Evolutionary conservation across 2,329 filamentous ascomycete genomes (phyloP).

Genomic region (Rutstroemia sp.): DNA sequence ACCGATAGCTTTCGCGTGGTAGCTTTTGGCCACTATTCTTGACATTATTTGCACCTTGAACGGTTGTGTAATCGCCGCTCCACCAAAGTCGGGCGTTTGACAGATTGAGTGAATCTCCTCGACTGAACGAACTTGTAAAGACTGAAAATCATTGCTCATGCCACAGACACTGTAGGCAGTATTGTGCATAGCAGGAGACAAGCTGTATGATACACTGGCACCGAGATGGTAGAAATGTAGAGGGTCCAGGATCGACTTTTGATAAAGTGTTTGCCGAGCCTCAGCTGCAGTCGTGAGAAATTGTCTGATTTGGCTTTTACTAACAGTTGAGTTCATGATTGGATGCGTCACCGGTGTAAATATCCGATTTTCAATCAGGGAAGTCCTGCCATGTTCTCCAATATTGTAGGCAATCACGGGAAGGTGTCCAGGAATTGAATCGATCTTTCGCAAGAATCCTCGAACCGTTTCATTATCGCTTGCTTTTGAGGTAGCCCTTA

Average conservation of each 20-base stretch:
- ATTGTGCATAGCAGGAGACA: conserved; percentile 74
- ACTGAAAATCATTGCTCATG: conserved; percentile 60
- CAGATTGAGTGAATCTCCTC: conserved; percentile 57
- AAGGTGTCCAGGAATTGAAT: conserved; percentile 21
- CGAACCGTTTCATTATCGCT: conserved; percentile 40
- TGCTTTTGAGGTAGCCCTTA: conserved; percentile 39
- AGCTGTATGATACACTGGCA: conserved; percentile 62
- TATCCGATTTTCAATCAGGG: conserved; percentile 48
- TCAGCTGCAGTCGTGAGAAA: conserved; percentile 47
- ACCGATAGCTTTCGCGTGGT: conserved; percentile 66
- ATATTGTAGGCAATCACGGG: conserved; percentile 47
- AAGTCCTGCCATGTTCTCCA: conserved; percentile 45
- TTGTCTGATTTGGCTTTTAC: conserved; percentile 24
- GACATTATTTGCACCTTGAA: conserved; percentile 67
- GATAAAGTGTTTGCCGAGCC: conserved; percentile 57
- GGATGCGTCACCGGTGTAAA: conserved; percentile 48
- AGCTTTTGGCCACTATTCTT: conserved; percentile 58
- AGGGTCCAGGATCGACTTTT: conserved; percentile 58
- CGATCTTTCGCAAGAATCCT: conserved; percentile 22
- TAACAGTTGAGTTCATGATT: conserved; percentile 49
- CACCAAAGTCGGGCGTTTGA: conserved; percentile 60
- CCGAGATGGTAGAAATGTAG: conserved; percentile 70
- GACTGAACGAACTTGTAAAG: conserved; percentile 54
- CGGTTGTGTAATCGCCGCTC: conserved; percentile 63
- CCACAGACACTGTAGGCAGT: conserved; percentile 59